Evolutionary conservation across 2,329 filamentous ascomycete species (phyloP), one percentile per base, ranked within the genome.

Genomic region (Nectriaceae sp.): DNA sequence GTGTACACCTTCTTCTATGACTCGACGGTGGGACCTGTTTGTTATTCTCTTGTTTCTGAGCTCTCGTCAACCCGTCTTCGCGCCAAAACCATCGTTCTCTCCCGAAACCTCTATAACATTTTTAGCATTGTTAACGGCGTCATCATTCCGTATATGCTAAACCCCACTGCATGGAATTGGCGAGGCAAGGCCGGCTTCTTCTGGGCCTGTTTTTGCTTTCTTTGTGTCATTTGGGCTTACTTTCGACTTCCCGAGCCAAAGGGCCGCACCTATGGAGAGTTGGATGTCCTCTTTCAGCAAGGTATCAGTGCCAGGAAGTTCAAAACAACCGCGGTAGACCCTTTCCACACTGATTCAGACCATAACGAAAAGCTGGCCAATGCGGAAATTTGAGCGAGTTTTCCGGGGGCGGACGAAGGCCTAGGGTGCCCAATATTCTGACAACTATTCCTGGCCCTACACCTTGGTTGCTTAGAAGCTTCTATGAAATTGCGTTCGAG

Each of bases 11-110:
- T 74, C 42, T 64, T 71, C 33, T 70, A 68, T 46, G 57, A 69
- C 44, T 53, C 58, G 21, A 68, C 65, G 6, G 61, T 70, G 10
- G 68, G 67, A 2, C 68, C 47, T 43, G 89, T 95, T n/a, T 90
- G 87, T 71, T 96, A 93, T 72, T 91, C 89, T 0, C 79, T 72
- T 44, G 60, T 65, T 3, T 62, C 67, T 29, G 68, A 71, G 56
- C 61, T 69, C 6, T 59, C 63, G 4, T 62, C 67, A 3, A 66
- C 65, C 5, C 63, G 67, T 11, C 58, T 72, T n/a, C 62, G 68
- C 2, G 56, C 62, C 39, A 66, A 66, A 46, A 66, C 65, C 2
- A 58, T 68, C 11, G 62, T 59, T 19, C 53, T 68, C 2, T 60
- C 62, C 3, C 60, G 64, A 21, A 60, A 53, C 44, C 33, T 56